Conservation (phyloP, 202 grass and related monocot species). For the Eragrostis tef region DNA sequence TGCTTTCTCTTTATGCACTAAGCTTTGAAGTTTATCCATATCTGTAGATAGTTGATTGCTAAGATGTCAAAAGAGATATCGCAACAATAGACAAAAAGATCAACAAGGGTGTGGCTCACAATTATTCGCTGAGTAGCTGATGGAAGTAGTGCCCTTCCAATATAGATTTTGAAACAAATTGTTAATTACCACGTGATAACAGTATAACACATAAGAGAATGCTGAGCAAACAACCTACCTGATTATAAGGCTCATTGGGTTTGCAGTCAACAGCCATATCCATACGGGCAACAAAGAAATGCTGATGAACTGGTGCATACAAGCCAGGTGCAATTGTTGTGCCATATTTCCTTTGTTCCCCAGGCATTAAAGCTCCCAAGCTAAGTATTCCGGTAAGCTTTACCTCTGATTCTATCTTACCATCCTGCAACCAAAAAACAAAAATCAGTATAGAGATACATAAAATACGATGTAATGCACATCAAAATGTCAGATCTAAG, state of each 20-base stretch:
- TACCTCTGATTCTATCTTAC: constrained; percentile 98
- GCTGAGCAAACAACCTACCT: constrained; percentile 54
- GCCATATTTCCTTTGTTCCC: constrained; percentile 93
- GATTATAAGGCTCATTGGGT: constrained; percentile 91
- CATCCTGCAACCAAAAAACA: constrained; percentile 61
- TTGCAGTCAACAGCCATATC: constrained; percentile 98
- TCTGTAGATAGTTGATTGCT: not conserved
- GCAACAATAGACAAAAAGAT: not conserved
- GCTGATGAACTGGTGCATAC: constrained; percentile 99
- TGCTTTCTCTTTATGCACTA: too few relatives aligned
- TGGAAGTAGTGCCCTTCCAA: too few relatives aligned
- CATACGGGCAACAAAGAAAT: constrained; percentile 99
- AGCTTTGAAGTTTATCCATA: too few relatives aligned
- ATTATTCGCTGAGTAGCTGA: too few relatives aligned
- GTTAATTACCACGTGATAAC: too few relatives aligned
- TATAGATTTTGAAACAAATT: too few relatives aligned
- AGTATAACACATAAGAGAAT: too few relatives aligned
- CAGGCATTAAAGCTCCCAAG: constrained; percentile 93
- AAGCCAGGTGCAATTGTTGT: constrained; percentile 96
- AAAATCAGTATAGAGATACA: too few relatives aligned
- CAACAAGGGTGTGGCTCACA: too few relatives aligned
- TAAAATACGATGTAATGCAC: not conserved
- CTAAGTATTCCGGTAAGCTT: constrained; percentile 99
- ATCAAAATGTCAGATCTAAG: not conserved
- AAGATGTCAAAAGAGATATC: not conserved